These are phyloP conservation scores for Torulaspora microellipsoides DNA, from an alignment of 805 yeast genomes.

Conservation along the genomic window DNA sequence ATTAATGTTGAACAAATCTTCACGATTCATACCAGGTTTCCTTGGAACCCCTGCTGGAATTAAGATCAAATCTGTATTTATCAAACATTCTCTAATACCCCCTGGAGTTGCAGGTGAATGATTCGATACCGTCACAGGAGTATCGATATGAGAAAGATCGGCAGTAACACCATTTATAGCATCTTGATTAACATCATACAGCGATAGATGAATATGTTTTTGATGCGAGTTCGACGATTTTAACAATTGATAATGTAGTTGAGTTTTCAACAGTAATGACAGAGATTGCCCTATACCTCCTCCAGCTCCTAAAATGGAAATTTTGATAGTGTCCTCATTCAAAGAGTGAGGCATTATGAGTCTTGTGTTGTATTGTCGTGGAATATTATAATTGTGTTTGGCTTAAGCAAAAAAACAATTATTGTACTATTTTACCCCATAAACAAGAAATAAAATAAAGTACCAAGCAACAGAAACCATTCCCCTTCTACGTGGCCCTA, in stretches of 20 bases:
- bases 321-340: constrained; percentile 42
- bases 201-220: constrained; percentile 49
- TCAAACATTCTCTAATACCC: constrained; percentile 33
- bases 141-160: constrained; percentile 78
- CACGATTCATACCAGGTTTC: constrained; percentile 94
- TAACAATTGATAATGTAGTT: constrained; percentile 15
- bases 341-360: constrained; percentile 23
- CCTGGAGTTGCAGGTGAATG: constrained; percentile 47
- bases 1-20: constrained; percentile 78
- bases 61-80: constrained; percentile 22
- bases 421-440: too few relatives aligned
- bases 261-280: constrained; percentile 69
- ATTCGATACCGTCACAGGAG: constrained; percentile 56
- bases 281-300: constrained; percentile 95
- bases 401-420: too few relatives aligned
- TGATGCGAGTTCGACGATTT: constrained; percentile 46
- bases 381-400: too few relatives aligned
- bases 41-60: constrained; percentile 89
- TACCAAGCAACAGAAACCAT: too few relatives aligned
- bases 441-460: too few relatives aligned
- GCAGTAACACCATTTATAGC: constrained; percentile 75
- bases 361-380: background rate
- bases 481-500: too few relatives aligned
- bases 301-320: constrained; percentile 85
- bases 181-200: constrained; percentile 74